A percentile compares a stretch with the other conserved stretches of the same genome.
These are phyloP conservation scores for Cryphonectria parasitica DNA, from an alignment of 2,329 filamentous ascomycete species.

Conservation along the genomic window DNA sequence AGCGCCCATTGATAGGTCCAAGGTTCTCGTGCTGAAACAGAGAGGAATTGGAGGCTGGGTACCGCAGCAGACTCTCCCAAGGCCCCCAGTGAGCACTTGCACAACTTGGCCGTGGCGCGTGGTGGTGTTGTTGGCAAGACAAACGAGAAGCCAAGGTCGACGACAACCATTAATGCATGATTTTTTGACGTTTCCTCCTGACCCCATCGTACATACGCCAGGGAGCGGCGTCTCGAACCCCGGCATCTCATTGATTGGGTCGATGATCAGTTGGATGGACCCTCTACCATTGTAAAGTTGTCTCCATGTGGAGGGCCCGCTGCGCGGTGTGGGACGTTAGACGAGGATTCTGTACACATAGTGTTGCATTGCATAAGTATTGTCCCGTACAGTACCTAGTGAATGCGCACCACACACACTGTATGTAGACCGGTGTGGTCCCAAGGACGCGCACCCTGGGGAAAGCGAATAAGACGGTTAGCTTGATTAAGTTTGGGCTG, in stretches of 20 bases:
- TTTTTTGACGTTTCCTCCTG: neutral
- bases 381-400: neutral
- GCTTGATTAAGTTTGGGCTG: neutral
- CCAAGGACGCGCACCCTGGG: neutral
- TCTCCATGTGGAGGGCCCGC: neutral
- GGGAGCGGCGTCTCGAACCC: neutral
- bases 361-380: constrained; percentile 9
- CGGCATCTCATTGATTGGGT: constrained; percentile 3
- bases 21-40: neutral
- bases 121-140: neutral
- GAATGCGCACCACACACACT: neutral
- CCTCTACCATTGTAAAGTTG: neutral
- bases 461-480: neutral
- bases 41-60: neutral
- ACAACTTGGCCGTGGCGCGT: neutral
- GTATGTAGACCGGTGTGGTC: neutral
- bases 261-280: neutral
- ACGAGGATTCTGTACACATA: neutral
- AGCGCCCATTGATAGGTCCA: neutral
- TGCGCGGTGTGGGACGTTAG: neutral
- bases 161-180: neutral
- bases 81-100: neutral
- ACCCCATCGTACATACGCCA: neutral
- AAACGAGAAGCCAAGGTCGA: neutral
- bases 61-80: neutral